Percentiles rank a stretch among this genome's conserved stretches.
Conservation (phyloP, 202 grass and related monocot species). For the Sporobolus alterniflorus region DNA sequence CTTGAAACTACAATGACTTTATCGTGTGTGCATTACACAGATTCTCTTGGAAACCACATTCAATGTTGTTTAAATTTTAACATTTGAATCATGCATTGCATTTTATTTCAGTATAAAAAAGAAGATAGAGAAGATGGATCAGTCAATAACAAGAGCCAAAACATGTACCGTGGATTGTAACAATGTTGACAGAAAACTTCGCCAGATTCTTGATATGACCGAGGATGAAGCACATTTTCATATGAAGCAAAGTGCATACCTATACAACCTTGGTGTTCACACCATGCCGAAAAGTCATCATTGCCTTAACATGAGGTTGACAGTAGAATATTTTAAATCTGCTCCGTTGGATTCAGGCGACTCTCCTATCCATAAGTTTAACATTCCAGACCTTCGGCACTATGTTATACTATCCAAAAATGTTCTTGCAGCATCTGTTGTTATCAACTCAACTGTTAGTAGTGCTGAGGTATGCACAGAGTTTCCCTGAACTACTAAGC, state of each 20-base stretch:
- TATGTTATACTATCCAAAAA: constrained; percentile 92
- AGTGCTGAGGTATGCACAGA: constrained; percentile 69
- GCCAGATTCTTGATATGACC: constrained; percentile 90
- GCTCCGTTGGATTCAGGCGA: constrained; percentile 55
- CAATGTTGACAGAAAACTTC: constrained; percentile 86
- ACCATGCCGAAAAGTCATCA: constrained; percentile 98
- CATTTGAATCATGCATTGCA: constrained; percentile 7
- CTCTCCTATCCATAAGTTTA: constrained; percentile 58
- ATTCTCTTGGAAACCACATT: not conserved
- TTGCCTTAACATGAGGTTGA: constrained; percentile 96
- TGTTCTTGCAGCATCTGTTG: constrained; percentile 88
- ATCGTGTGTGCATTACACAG: not conserved
- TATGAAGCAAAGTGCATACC: constrained; percentile 95
- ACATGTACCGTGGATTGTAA: constrained; percentile 86
- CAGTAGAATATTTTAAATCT: constrained; percentile 92
- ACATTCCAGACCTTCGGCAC: constrained; percentile 67
- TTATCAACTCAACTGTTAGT: constrained; percentile 88
- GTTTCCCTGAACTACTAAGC: constrained; percentile 1
- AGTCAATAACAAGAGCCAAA: constrained; percentile 71
- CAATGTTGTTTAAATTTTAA: not conserved
- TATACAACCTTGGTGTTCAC: constrained; percentile 96
- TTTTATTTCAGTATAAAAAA: constrained; percentile 69
- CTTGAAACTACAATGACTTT: not conserved
- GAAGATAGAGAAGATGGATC: constrained; percentile 83
- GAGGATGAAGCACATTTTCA: constrained; percentile 97